A percentile compares a stretch with the other conserved stretches of the same genome.
Conservation (phyloP, 2,329 filamentous ascomycete species). For the Venturia nashicola region DNA sequence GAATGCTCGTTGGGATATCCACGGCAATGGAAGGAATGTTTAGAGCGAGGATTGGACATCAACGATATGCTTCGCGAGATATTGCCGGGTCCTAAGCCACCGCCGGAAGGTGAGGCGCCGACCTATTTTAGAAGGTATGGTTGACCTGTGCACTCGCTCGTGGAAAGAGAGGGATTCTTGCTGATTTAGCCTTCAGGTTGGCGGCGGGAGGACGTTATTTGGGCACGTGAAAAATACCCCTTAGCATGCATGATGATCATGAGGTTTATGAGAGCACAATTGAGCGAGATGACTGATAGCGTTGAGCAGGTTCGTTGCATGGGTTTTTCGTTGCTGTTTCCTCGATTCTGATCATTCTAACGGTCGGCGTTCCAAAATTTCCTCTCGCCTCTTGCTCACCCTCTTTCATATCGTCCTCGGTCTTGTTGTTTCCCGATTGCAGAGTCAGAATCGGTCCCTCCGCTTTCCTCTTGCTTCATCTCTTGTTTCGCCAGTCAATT, state of each 20-base stretch:
- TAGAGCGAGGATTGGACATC: constrained; percentile 29
- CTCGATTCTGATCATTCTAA: not conserved
- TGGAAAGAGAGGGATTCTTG: not conserved
- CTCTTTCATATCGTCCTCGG: no score
- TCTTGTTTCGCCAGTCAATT: no score
- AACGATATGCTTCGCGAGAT: constrained; percentile 35
- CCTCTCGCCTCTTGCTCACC: no score
- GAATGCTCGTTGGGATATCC: constrained; percentile 36
- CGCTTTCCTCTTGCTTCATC: no score
- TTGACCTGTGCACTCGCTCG: not conserved
- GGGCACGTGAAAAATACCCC: not conserved
- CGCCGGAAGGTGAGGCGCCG: constrained; percentile 17
- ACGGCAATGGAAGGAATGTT: constrained; percentile 32
- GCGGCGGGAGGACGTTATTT: not conserved
- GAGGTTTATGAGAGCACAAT: not conserved
- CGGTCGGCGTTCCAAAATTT: no score
- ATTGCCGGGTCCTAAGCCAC: constrained; percentile 27
- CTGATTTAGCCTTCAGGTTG: constrained; percentile 2
- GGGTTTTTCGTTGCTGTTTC: not conserved
- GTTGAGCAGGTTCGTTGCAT: not conserved
- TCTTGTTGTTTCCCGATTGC: no score
- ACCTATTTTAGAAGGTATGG: constrained; percentile 15
- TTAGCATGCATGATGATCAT: not conserved
- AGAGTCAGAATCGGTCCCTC: no score
- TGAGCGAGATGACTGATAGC: not conserved